Evolutionary conservation across 805 yeast genomes (phyloP).

Genomic region (Teunomyces pallodes): DNA sequence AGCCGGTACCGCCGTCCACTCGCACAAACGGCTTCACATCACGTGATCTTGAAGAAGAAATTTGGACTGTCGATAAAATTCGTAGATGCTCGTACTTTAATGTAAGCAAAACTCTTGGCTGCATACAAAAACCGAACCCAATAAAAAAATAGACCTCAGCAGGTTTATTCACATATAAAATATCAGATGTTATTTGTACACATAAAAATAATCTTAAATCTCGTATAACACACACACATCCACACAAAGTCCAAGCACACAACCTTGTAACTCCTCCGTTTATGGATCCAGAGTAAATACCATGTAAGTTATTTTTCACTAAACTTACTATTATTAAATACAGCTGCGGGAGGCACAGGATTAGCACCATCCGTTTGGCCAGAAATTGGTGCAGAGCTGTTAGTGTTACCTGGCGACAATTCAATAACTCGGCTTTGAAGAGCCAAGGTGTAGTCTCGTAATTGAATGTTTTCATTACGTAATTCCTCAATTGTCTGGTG

Average conservation of each 20-base stretch:
- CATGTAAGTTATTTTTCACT: background rate
- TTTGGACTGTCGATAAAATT: background rate
- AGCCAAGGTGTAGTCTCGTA: slow-evolving; percentile 69
- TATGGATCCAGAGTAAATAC: too few species aligned
- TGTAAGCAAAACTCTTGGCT: background rate
- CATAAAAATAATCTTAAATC: background rate
- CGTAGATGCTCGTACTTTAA: background rate
- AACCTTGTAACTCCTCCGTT: too few species aligned
- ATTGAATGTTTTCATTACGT: slow-evolving; percentile 64
- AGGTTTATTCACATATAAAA: background rate
- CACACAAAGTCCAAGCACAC: too few species aligned
- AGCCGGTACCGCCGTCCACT: background rate
- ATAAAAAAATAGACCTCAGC: too few species aligned
- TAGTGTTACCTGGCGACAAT: slow-evolving; percentile 19
- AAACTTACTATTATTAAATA: slow-evolving; percentile 5
- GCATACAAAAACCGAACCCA: background rate
- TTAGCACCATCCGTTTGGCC: background rate
- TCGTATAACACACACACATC: background rate
- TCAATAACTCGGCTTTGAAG: slow-evolving; percentile 67
- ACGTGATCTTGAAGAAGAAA: too few species aligned
- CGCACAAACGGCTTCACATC: background rate
- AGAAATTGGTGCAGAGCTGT: background rate
- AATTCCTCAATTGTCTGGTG: slow-evolving; percentile 65
- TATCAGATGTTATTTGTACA: background rate
- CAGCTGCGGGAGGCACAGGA: slow-evolving; percentile 12